Evolutionary conservation across 257 asterid species (phyloP).

Genomic region (Schizonepeta tenuifolia): DNA sequence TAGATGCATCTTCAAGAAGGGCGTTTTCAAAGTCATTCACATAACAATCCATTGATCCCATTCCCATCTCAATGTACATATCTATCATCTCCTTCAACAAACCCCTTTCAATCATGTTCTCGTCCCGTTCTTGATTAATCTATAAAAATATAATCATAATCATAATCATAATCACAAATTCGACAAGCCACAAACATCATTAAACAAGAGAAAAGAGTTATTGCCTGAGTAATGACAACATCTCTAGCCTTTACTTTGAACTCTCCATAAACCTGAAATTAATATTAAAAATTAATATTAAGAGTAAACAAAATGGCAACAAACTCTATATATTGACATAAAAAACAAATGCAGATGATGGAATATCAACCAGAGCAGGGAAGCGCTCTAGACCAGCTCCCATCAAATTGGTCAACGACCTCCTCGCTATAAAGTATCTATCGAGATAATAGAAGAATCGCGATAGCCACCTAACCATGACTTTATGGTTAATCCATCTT

Average conservation of each 20-base stretch:
- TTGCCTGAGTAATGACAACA: constrained; percentile 51
- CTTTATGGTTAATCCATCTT: constrained; percentile 57
- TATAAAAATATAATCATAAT: constrained; percentile 7
- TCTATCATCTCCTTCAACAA: constrained; percentile 53
- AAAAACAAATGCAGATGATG: too few relatives aligned
- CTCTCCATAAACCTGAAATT: constrained; percentile 48
- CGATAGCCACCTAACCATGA: constrained; percentile 64
- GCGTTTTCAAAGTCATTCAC: constrained; percentile 50
- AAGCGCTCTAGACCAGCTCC: constrained; percentile 59
- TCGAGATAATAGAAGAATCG: constrained; percentile 61
- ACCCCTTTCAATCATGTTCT: constrained; percentile 51
- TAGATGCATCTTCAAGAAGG: constrained; percentile 51
- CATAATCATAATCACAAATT: too few relatives aligned
- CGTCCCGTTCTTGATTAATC: constrained; percentile 58
- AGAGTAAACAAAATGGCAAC: too few relatives aligned
- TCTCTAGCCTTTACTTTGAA: constrained; percentile 47
- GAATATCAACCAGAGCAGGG: constrained; percentile 43
- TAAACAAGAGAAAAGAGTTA: not conserved
- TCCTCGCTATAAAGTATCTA: constrained; percentile 48
- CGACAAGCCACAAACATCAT: not conserved
- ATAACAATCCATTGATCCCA: constrained; percentile 33
- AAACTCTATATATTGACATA: too few relatives aligned
- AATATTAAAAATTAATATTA: too few relatives aligned
- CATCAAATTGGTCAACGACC: constrained; percentile 43
- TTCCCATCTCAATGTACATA: constrained; percentile 55